A percentile compares a stretch with the other conserved stretches of the same genome.
Conservation (phyloP, 176 grass and related monocot genomes). For the Carex cristatella region DNA sequence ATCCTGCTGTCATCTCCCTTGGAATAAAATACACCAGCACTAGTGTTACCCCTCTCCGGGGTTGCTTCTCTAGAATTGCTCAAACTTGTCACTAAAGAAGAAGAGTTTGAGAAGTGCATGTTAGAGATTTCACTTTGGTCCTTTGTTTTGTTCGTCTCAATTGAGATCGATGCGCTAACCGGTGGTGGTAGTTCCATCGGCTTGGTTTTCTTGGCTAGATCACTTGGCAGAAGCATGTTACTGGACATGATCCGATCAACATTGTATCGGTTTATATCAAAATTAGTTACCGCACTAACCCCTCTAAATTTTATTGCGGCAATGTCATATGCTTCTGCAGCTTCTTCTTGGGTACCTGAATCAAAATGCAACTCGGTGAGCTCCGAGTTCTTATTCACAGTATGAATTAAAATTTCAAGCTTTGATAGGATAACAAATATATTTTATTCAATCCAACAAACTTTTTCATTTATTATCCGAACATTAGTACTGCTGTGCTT, state of each 20-base stretch:
- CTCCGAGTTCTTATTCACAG: background rate
- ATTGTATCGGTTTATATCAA: conserved; percentile 76
- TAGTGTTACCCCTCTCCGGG: conserved; percentile 33
- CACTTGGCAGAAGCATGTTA: conserved; percentile 52
- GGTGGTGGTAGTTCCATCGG: conserved; percentile 39
- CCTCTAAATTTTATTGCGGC: conserved; percentile 98
- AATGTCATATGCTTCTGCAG: conserved; percentile 89
- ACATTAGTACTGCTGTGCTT: background rate
- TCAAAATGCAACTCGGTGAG: background rate
- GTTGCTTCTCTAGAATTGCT: conserved; percentile 72
- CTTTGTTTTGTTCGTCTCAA: conserved; percentile 29
- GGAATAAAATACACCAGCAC: background rate
- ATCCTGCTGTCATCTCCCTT: background rate
- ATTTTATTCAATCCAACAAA: background rate
- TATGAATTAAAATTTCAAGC: background rate
- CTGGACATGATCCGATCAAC: conserved; percentile 78
- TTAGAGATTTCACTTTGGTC: conserved; percentile 22
- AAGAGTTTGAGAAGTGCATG: conserved; percentile 57
- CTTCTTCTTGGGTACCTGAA: conserved; percentile 82
- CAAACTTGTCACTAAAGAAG: conserved; percentile 68
- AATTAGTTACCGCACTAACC: conserved; percentile 88
- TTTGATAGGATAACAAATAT: background rate
- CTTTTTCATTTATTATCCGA: background rate
- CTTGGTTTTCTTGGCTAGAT: conserved; percentile 59
- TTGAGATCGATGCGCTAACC: conserved; percentile 35